Evolutionary conservation across 441 rosid species (phyloP).

Genomic region (Croton setiger): DNA sequence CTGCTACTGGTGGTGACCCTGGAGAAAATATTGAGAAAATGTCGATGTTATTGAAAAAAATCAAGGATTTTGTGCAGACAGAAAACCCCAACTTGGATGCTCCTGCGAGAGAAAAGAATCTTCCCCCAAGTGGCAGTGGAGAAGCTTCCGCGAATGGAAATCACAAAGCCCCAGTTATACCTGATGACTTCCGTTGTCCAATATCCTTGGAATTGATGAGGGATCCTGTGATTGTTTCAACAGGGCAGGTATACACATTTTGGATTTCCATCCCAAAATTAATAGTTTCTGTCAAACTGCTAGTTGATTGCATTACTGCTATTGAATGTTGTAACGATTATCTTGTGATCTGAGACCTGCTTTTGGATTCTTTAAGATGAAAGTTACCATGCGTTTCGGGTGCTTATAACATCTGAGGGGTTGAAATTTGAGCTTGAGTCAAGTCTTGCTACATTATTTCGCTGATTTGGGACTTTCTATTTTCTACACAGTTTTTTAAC

Average conservation of each 20-base stretch:
- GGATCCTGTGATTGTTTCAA: slow-evolving; percentile 96
- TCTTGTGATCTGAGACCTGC: background rate
- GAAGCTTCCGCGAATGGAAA: slow-evolving; percentile 51
- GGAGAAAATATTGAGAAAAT: slow-evolving; percentile 76
- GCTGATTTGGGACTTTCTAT: slow-evolving; percentile 11
- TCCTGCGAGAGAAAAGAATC: slow-evolving; percentile 41
- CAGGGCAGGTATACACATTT: slow-evolving; percentile 70
- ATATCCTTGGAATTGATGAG: slow-evolving; percentile 92
- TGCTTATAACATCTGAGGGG: slow-evolving; percentile 1
- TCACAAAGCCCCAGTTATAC: slow-evolving; percentile 65
- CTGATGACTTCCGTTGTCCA: slow-evolving; percentile 95
- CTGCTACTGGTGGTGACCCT: slow-evolving; percentile 62
- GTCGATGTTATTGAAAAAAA: slow-evolving; percentile 69
- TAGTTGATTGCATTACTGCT: background rate
- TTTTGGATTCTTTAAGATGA: background rate
- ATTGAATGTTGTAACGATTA: background rate
- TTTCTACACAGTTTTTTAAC: slow-evolving; percentile 12
- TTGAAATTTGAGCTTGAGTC: background rate
- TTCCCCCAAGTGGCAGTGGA: slow-evolving; percentile 44
- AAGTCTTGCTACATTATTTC: background rate
- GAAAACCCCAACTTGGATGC: slow-evolving; percentile 55
- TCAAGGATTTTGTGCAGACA: slow-evolving; percentile 82
- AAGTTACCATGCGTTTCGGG: background rate
- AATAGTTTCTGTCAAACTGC: background rate
- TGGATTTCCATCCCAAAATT: slow-evolving; percentile 17